Conservation (phyloP, 2,329 filamentous ascomycete species). For the Lachnellula subtilissima region DNA sequence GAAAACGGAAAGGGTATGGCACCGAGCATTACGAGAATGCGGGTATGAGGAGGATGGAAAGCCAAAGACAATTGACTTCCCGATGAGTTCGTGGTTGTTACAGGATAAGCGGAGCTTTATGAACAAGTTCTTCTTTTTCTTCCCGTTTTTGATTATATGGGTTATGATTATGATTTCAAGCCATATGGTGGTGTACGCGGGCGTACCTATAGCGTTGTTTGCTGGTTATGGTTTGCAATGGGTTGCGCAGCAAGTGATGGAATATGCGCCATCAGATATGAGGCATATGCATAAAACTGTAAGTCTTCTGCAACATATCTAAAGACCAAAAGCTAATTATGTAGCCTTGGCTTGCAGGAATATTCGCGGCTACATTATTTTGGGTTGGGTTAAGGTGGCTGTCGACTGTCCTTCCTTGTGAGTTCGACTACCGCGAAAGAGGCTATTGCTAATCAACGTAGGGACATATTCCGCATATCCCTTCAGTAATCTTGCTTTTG, state of each 20-base stretch:
- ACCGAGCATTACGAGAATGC: constrained; percentile 73
- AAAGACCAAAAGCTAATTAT: constrained; percentile 7
- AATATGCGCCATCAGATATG: constrained; percentile 83
- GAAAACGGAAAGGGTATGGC: constrained; percentile 79
- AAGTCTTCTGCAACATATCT: constrained; percentile 30
- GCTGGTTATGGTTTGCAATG: constrained; percentile 70
- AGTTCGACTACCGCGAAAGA: constrained; percentile 25
- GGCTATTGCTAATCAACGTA: constrained; percentile 37
- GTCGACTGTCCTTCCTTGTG: constrained; percentile 67
- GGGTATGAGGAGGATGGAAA: constrained; percentile 79
- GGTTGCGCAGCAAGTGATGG: constrained; percentile 70
- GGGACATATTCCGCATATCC: constrained; percentile 61
- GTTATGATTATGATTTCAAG: constrained; percentile 67
- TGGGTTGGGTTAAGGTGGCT: constrained; percentile 75
- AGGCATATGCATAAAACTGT: constrained; percentile 85
- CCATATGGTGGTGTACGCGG: constrained; percentile 67
- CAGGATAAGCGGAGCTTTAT: constrained; percentile 76
- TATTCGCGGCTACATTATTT: constrained; percentile 84
- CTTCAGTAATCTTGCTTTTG: constrained; percentile 76
- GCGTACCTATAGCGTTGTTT: constrained; percentile 65
- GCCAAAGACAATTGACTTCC: constrained; percentile 64
- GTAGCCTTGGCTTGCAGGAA: constrained; percentile 88
- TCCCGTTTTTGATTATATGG: constrained; percentile 76
- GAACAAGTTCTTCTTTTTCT: constrained; percentile 82
- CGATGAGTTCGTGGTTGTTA: constrained; percentile 64